Evolutionary conservation across 202 grass and related monocot species (phyloP).

Genomic region (Schoenoplectus tabernaemontani): DNA sequence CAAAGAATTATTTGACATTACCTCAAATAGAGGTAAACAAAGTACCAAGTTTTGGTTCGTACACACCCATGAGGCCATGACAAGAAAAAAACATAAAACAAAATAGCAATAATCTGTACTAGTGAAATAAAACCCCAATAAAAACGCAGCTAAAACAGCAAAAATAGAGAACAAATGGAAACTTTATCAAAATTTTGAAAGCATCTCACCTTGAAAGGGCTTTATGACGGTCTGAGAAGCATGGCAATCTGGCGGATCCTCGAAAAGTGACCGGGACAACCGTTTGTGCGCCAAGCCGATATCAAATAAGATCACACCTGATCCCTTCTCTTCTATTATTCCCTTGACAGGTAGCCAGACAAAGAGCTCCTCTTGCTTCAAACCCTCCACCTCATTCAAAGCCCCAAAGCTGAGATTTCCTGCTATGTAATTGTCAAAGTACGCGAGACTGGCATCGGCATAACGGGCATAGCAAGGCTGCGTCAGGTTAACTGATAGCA

Average conservation of each 20-base stretch:
- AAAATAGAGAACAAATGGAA: constrained; percentile 3
- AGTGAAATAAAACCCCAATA: neutral
- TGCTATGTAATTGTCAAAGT: constrained; percentile 52
- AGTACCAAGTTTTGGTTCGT: constrained; percentile 1
- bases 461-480: constrained; percentile 67
- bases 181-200: neutral
- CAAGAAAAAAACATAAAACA: no score
- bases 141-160: neutral
- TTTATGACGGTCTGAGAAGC: constrained; percentile 15
- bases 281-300: constrained; percentile 78
- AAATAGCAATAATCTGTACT: neutral
- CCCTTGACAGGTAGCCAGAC: constrained; percentile 94
- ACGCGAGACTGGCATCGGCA: constrained; percentile 50
- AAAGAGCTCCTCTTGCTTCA: constrained; percentile 87
- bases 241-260: constrained; percentile 76
- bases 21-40: constrained; percentile 7
- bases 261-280: constrained; percentile 66
- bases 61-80: neutral
- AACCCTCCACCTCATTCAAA: constrained; percentile 56
- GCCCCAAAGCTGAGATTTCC: constrained; percentile 81
- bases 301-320: constrained; percentile 81
- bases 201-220: constrained; percentile 1
- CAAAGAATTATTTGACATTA: neutral
- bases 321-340: constrained; percentile 42
- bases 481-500: constrained; percentile 51